A percentile compares a stretch with the other conserved stretches of the same genome.
Conservation (phyloP, 2,329 filamentous ascomycete genomes). For the Exophiala viscosa region DNA sequence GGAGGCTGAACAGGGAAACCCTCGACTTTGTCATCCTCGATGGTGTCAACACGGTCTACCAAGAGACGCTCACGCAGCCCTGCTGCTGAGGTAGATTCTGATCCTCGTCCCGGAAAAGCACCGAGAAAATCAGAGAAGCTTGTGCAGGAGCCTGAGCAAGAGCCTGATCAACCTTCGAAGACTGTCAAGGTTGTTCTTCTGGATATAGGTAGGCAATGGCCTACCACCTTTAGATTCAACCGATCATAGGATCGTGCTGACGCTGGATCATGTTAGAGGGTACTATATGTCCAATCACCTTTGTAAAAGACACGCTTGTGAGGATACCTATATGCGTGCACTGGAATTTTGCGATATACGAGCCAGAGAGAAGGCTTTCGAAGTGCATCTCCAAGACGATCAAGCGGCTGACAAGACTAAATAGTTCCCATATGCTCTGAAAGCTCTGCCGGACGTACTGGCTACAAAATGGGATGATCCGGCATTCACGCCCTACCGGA, state of each 20-base stretch:
- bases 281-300: conserved; percentile 25
- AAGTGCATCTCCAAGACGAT: not conserved
- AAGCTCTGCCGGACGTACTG: conserved; percentile 20
- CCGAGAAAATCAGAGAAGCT: not conserved
- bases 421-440: conserved; percentile 25
- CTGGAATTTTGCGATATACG: not conserved
- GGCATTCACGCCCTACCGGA: conserved; percentile 15
- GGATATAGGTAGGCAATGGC: conserved; percentile 12
- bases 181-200: conserved; percentile 9
- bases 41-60: conserved; percentile 14
- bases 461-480: conserved; percentile 19
- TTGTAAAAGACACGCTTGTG: conserved; percentile 25
- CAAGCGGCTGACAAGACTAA: not conserved
- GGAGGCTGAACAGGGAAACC: no score
- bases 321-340: not conserved
- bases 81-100: not conserved
- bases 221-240: not conserved
- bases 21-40: not conserved
- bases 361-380: not conserved
- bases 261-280: conserved; percentile 13
- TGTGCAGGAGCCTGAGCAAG: not conserved
- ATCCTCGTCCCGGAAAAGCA: conserved; percentile 1
- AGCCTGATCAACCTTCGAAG: not conserved
- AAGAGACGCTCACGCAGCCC: conserved; percentile 14
- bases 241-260: not conserved